Evolutionary conservation across 73 alveolate species (phyloP).

Genomic region (Paramecium pentaurelia): DNA sequence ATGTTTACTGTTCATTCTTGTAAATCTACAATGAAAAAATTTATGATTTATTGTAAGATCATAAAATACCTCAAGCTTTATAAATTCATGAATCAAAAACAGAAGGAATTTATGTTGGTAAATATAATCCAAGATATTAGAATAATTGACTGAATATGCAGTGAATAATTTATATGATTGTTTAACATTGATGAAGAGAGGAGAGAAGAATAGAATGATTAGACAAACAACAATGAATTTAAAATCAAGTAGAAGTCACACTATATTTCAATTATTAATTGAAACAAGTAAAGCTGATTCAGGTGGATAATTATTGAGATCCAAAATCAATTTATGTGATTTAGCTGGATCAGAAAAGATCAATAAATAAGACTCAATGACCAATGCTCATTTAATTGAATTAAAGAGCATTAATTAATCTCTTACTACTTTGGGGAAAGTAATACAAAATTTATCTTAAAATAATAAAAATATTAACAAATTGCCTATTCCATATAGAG

Average conservation of each 20-base stretch:
- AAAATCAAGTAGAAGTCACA: slow-evolving; percentile 74
- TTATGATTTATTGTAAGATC: slow-evolving; percentile 49
- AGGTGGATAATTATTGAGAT: slow-evolving; percentile 61
- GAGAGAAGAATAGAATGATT: slow-evolving; percentile 76
- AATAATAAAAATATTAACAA: slow-evolving; percentile 55
- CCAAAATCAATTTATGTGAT: slow-evolving; percentile 85
- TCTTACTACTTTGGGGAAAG: slow-evolving; percentile 85
- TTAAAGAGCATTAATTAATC: slow-evolving; percentile 82
- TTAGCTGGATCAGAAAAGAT: slow-evolving; percentile 93
- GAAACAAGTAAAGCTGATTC: slow-evolving; percentile 70
- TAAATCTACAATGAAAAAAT: slow-evolving; percentile 55
- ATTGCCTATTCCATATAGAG: slow-evolving; percentile 82
- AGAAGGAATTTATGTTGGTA: slow-evolving; percentile 57
- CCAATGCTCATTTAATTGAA: slow-evolving; percentile 76
- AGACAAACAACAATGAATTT: slow-evolving; percentile 76
- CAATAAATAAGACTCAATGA: slow-evolving; percentile 78
- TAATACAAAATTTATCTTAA: slow-evolving; percentile 44
- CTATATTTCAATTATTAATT: slow-evolving; percentile 68
- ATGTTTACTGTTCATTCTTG: slow-evolving; percentile 57
- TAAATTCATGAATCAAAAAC: slow-evolving; percentile 56
- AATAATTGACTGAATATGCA: slow-evolving; percentile 78
- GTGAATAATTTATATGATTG: slow-evolving; percentile 70
- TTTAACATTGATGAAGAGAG: slow-evolving; percentile 74
- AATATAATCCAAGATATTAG: background rate
- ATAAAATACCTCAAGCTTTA: slow-evolving; percentile 38